Evolutionary conservation across 2,329 filamentous ascomycete genomes (phyloP), one percentile per base, ranked within the genome.

Genomic region (Colletotrichum orbiculare): DNA sequence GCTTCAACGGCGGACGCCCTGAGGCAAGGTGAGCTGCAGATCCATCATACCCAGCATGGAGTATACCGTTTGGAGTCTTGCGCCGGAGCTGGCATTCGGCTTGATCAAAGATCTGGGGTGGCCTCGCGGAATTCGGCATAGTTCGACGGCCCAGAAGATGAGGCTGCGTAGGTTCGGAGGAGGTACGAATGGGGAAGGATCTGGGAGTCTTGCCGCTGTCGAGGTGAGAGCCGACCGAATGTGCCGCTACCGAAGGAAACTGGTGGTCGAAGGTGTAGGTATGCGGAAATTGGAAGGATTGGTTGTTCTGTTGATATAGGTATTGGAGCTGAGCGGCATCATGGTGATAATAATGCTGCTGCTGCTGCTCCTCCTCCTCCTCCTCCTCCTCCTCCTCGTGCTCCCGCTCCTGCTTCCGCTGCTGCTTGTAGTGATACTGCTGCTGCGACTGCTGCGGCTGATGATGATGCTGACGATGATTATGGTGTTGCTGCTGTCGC

Each of bases 51-150:
- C 93, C 94, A 58, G 92, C 93, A 69, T 95, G 91, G 67, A 98
- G 86, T 42, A 94, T 97, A n/a, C 95, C 96, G 73, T 90, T 95
- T 5, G 95, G 96, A 8, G 95, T 98, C 78, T 98, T 98, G 69
- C 95, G 88, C 69, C 95, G 89, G 61, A 97, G 83, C 71, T 93
- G 91, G 76, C 97, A 89, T 76, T 97, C 93, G 58, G 78, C 75
- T 60, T 78, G 76, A 5, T 81, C 78, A 37, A 61, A 17, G 25
- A 65, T 46, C 7, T 64, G 66, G n/a, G 57, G 47, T 15, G 53
- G 61, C 13, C 25, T 25, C 25, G 25, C 25, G 25, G 25, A 25
- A 25, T 25, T 25, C 25, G 25, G 25, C 25, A 25, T 25, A 25
- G 25, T 25, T 25, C 25, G 25, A 25, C 25, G 25, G 4, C 25